phyloP scores from a whole-genome alignment of 2,329 filamentous ascomycete genomes.

The Fusarium sp. region DNA sequence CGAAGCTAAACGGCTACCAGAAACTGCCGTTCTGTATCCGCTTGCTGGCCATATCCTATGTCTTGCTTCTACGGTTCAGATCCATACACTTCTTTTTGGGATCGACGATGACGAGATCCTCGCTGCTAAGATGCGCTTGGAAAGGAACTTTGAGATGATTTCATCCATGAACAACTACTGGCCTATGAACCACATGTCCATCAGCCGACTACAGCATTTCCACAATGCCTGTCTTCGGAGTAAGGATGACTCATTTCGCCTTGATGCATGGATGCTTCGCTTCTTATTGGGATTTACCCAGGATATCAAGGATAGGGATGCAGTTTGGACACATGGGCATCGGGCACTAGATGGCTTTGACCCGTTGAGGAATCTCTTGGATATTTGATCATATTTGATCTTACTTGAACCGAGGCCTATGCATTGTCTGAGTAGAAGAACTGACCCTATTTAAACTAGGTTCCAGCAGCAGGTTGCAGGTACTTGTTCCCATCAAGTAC shows the following conservation, averaged over 20 bases:
- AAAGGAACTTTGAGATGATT: slow-evolving; percentile 59
- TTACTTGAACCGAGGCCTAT: neutral
- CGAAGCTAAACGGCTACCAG: neutral
- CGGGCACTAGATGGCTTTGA: neutral
- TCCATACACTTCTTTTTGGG: neutral
- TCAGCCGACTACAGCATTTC: slow-evolving; percentile 14
- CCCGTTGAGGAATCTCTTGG: neutral
- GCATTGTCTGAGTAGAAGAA: neutral
- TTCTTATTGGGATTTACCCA: slow-evolving; percentile 4
- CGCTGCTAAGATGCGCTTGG: slow-evolving; percentile 49
- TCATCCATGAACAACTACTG: slow-evolving; percentile 54
- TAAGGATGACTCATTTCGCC: slow-evolving; percentile 10
- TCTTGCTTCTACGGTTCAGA: neutral
- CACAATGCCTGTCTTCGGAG: slow-evolving; percentile 19
- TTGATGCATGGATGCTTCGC: slow-evolving; percentile 25
- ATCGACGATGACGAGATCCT: slow-evolving; percentile 45
- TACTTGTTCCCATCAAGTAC: neutral
- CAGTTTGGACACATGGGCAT: neutral
- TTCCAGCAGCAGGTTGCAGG: neutral
- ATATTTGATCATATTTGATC: neutral
- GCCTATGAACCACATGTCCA: slow-evolving; percentile 42
- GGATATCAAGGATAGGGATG: neutral
- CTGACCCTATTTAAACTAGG: neutral
- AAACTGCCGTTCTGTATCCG: neutral
- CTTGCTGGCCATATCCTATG: slow-evolving; percentile 1